Base-by-base conservation (phyloP, 2,329 filamentous ascomycete genomes). In the Verruconis gallopava region DNA sequence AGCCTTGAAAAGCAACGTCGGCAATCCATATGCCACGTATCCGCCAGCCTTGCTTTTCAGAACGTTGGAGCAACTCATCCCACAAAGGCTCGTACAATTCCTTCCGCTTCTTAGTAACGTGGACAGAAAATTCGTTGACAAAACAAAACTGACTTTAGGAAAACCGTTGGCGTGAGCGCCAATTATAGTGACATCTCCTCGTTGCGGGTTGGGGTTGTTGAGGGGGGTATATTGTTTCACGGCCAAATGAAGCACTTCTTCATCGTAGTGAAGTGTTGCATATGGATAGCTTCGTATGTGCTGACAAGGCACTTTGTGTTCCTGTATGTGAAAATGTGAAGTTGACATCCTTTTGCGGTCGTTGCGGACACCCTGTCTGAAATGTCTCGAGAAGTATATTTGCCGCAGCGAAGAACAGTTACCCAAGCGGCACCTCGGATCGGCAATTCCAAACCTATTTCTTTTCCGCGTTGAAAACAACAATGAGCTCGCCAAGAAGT, bases 31-130 rank as follows among this genome's bases (percentile, higher is more conserved):
- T 88, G 47, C 74, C 69, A 44, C 85, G 75, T 51, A 96, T 84
- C 2, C 71, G 69, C 51, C 93, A 74, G 14, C 76, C 77, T 43
- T 69, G 65, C 12, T 61, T 56, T 49, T 72, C 70, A 4, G 78
- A 65, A 14, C 68, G 64, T 14, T 68, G 61, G 50, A 82, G 67
- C 2, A 95, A 66, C 40, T 94, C 85, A 45, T 89, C 84, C 82
- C 86, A 95, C 0, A 95, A 66, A 0, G 89, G 83, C 53, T 95
- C 88, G 55, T 95, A 95, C 2, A 95, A 63, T 67, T 96, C 89
- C 81, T 86, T 43, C 1, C 5, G 2, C 18, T 3, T 48, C 21
- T 51, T 28, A 54, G 42, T 37, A 37, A 37, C 30, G 9, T 36
- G 33, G n/a, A n/a, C n/a, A n/a, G n/a, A n/a, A n/a, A n/a, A 15